Conservation (phyloP, 306 rosid genomes). For the Ormosia semicastrata region DNA sequence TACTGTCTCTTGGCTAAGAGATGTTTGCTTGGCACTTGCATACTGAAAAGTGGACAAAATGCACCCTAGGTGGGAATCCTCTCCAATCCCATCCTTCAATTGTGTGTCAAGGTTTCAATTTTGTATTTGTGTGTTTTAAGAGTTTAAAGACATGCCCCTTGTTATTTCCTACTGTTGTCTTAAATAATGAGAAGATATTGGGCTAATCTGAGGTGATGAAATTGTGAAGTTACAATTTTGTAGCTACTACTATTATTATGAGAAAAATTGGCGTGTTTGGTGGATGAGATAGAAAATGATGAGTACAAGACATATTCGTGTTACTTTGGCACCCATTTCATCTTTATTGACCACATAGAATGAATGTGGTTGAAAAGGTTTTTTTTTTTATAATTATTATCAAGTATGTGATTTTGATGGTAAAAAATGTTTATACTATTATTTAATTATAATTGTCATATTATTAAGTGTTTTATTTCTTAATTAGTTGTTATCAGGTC, state of each 20-base stretch:
- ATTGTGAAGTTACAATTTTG: neutral
- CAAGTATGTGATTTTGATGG: no score
- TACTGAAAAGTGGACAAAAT: neutral
- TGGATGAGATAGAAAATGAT: neutral
- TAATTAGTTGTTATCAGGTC: no score
- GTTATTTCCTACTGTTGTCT: neutral
- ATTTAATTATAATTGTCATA: no score
- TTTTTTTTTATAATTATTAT: no score
- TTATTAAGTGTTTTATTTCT: no score
- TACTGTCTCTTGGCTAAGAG: neutral
- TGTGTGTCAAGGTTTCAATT: neutral
- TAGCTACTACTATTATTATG: neutral
- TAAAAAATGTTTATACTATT: no score
- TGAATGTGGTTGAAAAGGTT: no score
- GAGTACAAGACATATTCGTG: neutral
- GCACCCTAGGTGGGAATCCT: conserved; percentile 6
- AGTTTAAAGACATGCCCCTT: neutral
- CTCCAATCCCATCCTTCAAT: neutral
- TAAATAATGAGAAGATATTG: neutral
- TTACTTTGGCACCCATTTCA: neutral
- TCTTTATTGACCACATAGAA: neutral
- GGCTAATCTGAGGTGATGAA: neutral
- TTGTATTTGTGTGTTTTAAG: neutral
- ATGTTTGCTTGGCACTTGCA: conserved; percentile 5
- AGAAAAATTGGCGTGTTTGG: neutral